A percentile compares a stretch with the other conserved stretches of the same genome.
These are phyloP conservation scores for Rosa hybrid DNA, from an alignment of 331 rosid genomes.

Conservation along the genomic window DNA sequence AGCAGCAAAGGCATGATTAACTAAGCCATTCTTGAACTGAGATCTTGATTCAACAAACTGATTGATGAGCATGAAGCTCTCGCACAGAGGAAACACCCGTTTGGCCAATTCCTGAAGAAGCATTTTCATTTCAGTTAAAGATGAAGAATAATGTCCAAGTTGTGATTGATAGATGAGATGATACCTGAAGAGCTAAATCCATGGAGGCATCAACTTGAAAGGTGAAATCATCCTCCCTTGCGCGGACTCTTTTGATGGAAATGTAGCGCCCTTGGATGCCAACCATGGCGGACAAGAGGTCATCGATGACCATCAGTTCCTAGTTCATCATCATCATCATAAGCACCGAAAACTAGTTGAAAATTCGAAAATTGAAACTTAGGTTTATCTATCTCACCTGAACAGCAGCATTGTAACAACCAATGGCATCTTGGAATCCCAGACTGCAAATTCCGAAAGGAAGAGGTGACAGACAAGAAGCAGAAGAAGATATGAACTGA, in stretches of 20 bases:
- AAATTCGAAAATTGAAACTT: not conserved
- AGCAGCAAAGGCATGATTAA: constrained; percentile 97
- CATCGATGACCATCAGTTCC: constrained; percentile 97
- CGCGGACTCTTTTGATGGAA: constrained; percentile 61
- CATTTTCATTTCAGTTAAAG: not conserved
- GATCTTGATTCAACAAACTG: constrained; percentile 88
- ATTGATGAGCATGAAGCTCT: constrained; percentile 73
- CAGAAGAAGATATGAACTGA: not conserved
- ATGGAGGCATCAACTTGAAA: constrained; percentile 80
- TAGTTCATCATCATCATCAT: constrained; percentile 18
- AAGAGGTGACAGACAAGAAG: not conserved
- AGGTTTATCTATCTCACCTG: constrained; percentile 58
- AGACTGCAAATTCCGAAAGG: constrained; percentile 12
- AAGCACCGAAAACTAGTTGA: no score
- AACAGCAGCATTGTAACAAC: constrained; percentile 71
- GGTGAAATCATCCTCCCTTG: constrained; percentile 55
- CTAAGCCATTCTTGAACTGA: constrained; percentile 90
- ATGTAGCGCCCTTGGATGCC: constrained; percentile 89
- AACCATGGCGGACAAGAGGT: constrained; percentile 82
- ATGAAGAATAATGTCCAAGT: not conserved
- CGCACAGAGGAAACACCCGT: constrained; percentile 84
- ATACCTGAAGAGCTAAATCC: constrained; percentile 97
- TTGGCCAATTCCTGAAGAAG: constrained; percentile 84
- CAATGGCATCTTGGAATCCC: constrained; percentile 42
- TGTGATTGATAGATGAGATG: not conserved